These are phyloP conservation scores for sunflower (Helianthus annuus) DNA, from an alignment of 129 eudicot species.

Conservation along the genomic window HanXRQr2.0-SUNRISE NC_035438.2:8667585-8668084, in stretches of 20 bases:
- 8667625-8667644: not conserved
- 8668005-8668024: not conserved
- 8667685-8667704: conserved; percentile 86
- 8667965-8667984: not conserved
- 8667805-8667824: conserved; percentile 22
- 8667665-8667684: conserved; percentile 53
- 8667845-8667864: conserved; percentile 21
- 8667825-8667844: conserved; percentile 40
- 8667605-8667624: not conserved
- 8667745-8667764: conserved; percentile 25
- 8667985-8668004: not conserved
- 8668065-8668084: conserved; percentile 13
- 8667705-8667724: conserved; percentile 93
- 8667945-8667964: conserved; percentile 18
- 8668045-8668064: conserved; percentile 39
- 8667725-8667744: conserved; percentile 46
- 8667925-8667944: conserved; percentile 4
- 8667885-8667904: conserved; percentile 28
- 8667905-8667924: conserved; percentile 18
- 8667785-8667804: conserved; percentile 36
- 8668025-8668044: conserved; percentile 35
- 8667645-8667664: not conserved
- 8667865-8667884: conserved; percentile 26
- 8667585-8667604: conserved; percentile 6
- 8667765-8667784: conserved; percentile 28